A percentile compares a stretch with the other conserved stretches of the same genome.
Conservation (phyloP, 306 rosid species). For the Cucurbita pepo region DNA sequence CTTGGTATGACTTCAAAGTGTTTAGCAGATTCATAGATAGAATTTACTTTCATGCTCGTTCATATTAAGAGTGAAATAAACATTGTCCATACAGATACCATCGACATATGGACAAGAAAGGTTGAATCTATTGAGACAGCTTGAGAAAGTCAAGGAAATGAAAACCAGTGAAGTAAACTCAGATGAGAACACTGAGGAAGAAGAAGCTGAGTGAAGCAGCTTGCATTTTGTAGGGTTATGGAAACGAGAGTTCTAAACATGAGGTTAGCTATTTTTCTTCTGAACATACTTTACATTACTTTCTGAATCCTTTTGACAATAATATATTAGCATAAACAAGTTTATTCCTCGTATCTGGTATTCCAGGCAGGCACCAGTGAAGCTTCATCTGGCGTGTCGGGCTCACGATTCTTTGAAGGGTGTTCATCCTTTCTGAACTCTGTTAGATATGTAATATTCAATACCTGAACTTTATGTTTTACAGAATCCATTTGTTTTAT, state of each 20-base stretch:
- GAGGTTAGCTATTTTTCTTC: constrained; percentile 4
- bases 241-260: constrained; percentile 12
- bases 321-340: constrained; percentile 56
- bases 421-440: constrained; percentile 75
- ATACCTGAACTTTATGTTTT: constrained; percentile 39
- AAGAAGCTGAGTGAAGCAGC: constrained; percentile 20
- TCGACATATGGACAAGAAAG: constrained; percentile 90
- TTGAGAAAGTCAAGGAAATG: constrained; percentile 84
- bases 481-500: constrained; percentile 46
- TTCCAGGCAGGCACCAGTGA: constrained; percentile 98
- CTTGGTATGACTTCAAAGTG: constrained; percentile 37
- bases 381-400: constrained; percentile 51
- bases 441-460: constrained; percentile 79
- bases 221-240: not conserved
- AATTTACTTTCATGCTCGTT: not conserved
- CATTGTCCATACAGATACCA: constrained; percentile 55
- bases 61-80: not conserved
- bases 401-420: constrained; percentile 80
- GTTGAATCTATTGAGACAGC: constrained; percentile 87
- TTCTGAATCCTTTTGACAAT: constrained; percentile 30
- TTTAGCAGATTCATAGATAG: not conserved
- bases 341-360: constrained; percentile 95
- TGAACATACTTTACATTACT: not conserved
- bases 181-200: constrained; percentile 42
- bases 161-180: constrained; percentile 28